Conservation (phyloP, 345 rosid species). For the Adansonia digitata region DNA sequence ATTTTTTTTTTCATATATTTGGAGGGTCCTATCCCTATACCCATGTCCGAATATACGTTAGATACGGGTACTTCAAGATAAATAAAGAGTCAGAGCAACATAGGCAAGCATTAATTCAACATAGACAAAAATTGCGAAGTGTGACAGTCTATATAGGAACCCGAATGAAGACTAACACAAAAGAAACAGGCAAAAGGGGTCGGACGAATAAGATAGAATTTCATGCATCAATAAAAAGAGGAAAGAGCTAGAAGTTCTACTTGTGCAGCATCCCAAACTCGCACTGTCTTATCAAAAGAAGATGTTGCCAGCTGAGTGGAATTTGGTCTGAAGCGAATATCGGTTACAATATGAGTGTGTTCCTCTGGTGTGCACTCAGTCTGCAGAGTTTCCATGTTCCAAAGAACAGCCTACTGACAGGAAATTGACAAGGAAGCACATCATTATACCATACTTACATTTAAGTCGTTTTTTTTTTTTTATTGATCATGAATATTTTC, state of each 20-base stretch:
- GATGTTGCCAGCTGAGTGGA: constrained; percentile 89
- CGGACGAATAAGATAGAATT: not conserved
- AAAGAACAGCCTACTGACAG: constrained; percentile 72
- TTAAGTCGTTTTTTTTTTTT: not conserved
- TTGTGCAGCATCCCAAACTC: constrained; percentile 80
- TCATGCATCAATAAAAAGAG: not conserved
- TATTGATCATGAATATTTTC: not conserved
- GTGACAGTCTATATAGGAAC: not conserved
- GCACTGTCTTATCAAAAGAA: constrained; percentile 74
- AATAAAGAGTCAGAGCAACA: too few relatives aligned
- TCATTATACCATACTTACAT: constrained; percentile 15
- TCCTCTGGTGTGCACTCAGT: constrained; percentile 68
- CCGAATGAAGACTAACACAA: not conserved
- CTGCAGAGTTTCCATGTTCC: constrained; percentile 82
- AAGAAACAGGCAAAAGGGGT: constrained; percentile 3
- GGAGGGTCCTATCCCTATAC: too few relatives aligned
- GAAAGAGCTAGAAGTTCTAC: constrained; percentile 35
- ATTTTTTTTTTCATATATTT: too few relatives aligned
- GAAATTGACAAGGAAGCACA: constrained; percentile 38
- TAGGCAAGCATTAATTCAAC: too few relatives aligned
- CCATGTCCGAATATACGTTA: too few relatives aligned
- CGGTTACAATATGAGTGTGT: constrained; percentile 70
- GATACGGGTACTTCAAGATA: too few relatives aligned
- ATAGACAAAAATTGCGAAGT: not conserved
- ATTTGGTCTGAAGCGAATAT: constrained; percentile 88